These are phyloP conservation scores for Cerrena zonata DNA, from an alignment of 1,284 basidiomycete species.

Conservation along the genomic window DNA sequence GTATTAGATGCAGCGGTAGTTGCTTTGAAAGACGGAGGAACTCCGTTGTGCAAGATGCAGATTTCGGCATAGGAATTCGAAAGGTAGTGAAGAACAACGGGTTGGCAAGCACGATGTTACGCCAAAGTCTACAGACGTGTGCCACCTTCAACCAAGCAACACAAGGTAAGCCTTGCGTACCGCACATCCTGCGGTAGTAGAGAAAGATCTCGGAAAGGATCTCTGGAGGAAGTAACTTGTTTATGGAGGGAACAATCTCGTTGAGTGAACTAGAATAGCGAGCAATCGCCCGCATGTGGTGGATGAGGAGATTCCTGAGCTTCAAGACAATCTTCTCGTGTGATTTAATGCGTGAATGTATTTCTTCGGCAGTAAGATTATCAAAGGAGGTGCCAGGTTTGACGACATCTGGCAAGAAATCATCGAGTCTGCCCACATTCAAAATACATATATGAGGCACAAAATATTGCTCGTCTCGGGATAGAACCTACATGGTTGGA, in stretches of 20 bases:
- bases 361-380: neutral
- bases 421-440: neutral
- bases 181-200: neutral
- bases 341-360: neutral
- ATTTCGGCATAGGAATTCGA: no score
- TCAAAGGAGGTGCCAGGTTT: neutral
- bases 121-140: neutral
- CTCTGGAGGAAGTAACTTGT: neutral
- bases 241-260: neutral
- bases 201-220: neutral
- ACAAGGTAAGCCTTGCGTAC: neutral
- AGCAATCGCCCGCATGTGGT: neutral
- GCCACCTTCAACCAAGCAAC: neutral
- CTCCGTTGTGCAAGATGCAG: no score
- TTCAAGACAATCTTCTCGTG: neutral
- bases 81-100: neutral
- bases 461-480: no score
- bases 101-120: neutral
- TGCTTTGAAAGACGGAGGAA: no score
- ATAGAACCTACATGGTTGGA: no score
- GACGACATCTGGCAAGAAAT: neutral
- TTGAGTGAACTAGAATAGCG: neutral
- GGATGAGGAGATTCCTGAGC: neutral
- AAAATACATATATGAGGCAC: no score
- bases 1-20: no score